Percentiles rank a stretch among this genome's conserved stretches.
Evolutionary conservation across 176 grass and related monocot species (phyloP).

Genomic region (Otatea glauca): DNA sequence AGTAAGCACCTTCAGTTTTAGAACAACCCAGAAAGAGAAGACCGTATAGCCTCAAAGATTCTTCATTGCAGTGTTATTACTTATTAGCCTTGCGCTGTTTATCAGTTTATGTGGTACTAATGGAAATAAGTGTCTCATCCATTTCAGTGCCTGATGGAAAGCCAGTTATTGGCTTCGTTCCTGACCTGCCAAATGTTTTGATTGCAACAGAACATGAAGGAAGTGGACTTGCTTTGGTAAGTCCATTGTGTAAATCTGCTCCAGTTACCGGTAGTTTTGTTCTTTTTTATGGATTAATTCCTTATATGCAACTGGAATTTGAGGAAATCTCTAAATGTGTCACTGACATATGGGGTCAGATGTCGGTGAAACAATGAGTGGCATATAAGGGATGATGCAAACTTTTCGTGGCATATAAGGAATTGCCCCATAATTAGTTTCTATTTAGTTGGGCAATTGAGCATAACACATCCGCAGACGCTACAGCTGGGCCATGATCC

Average conservation of each 20-base stretch:
- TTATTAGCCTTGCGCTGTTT: conserved; percentile 5
- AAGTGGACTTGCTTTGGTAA: conserved; percentile 93
- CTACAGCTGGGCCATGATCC: too few relatives aligned
- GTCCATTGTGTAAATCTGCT: conserved; percentile 21
- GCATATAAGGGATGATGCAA: too few relatives aligned
- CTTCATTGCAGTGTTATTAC: conserved; percentile 3
- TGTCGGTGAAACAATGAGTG: too few relatives aligned
- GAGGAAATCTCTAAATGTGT: too few relatives aligned
- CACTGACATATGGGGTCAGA: too few relatives aligned
- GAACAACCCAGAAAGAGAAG: background rate
- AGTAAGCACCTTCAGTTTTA: conserved; percentile 56
- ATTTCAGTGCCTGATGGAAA: conserved; percentile 96
- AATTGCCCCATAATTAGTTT: background rate
- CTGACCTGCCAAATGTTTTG: conserved; percentile 73
- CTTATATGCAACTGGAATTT: too few relatives aligned
- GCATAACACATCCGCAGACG: conserved; percentile 4
- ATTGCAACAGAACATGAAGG: conserved; percentile 95
- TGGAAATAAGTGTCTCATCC: conserved; percentile 29
- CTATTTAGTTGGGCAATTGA: conserved; percentile 18
- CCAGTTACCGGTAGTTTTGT: conserved; percentile 28
- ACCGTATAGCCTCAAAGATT: conserved; percentile 7
- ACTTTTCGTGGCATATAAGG: too few relatives aligned
- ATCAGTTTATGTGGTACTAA: conserved; percentile 8
- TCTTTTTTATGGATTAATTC: background rate
- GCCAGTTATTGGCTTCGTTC: conserved; percentile 86